These are phyloP conservation scores for Ambrosiella beaveri DNA, from an alignment of 2,329 filamentous ascomycete genomes.

Conservation along the genomic window DNA sequence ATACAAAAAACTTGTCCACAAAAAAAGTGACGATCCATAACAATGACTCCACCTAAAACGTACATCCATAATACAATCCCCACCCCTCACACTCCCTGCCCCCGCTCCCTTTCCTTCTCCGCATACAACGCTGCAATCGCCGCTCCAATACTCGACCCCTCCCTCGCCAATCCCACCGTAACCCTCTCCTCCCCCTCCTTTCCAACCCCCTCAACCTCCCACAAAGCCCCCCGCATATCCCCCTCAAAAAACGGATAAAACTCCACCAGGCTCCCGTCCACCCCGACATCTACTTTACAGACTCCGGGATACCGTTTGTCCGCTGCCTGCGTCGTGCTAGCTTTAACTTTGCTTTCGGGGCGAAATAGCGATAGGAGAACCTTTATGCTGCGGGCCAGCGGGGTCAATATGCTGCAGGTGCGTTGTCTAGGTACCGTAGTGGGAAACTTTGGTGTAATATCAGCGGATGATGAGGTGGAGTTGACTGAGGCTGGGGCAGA, in stretches of 20 bases:
- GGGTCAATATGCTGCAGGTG: too few species aligned
- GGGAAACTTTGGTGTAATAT: too few species aligned
- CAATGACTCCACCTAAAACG: neutral
- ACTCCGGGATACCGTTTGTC: conserved; percentile 14
- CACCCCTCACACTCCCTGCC: neutral
- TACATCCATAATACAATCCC: neutral
- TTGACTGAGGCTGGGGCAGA: too few species aligned
- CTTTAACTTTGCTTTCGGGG: too few species aligned
- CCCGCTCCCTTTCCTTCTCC: neutral
- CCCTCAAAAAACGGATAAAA: conserved; percentile 55
- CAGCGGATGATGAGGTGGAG: too few species aligned
- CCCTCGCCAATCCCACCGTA: conserved; percentile 54
- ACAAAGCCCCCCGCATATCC: conserved; percentile 44
- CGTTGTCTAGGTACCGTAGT: too few species aligned
- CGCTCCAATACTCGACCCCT: conserved; percentile 55
- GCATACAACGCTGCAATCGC: conserved; percentile 42
- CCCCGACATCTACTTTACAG: conserved; percentile 45
- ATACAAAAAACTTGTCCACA: neutral
- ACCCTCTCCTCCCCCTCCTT: conserved; percentile 44
- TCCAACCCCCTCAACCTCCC: conserved; percentile 45
- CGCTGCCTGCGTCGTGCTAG: too few species aligned
- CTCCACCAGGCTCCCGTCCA: conserved; percentile 55
- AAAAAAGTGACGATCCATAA: neutral
- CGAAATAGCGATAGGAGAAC: too few species aligned
- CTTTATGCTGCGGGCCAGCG: too few species aligned